These are phyloP conservation scores for Trichosporon faecale DNA, from an alignment of 1,284 basidiomycete genomes.

Conservation along the genomic window DNA sequence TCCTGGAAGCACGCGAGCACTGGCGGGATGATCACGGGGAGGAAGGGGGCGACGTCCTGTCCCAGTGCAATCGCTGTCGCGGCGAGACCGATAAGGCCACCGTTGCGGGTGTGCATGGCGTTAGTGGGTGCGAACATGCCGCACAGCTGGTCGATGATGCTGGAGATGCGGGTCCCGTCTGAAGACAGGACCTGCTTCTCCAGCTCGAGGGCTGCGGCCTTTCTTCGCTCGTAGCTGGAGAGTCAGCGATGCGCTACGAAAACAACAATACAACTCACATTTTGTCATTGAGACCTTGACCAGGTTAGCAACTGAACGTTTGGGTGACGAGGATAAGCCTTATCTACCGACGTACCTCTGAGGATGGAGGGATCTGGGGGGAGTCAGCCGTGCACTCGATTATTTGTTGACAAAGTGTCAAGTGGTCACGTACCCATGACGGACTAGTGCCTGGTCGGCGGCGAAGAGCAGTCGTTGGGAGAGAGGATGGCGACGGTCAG, in stretches of 20 bases:
- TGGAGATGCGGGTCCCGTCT: conserved; percentile 74
- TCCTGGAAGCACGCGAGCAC: conserved; percentile 93
- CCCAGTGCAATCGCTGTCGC: conserved; percentile 94
- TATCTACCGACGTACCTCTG: conserved; percentile 31
- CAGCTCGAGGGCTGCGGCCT: conserved; percentile 89
- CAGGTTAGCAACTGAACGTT: background rate
- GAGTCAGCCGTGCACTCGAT: background rate
- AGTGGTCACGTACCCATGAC: conserved; percentile 18
- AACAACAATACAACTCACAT: conserved; percentile 33
- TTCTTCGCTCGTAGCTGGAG: conserved; percentile 76
- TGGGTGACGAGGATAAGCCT: background rate
- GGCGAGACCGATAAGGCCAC: conserved; percentile 89
- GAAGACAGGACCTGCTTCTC: conserved; percentile 66
- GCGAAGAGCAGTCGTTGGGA: background rate
- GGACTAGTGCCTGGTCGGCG: background rate
- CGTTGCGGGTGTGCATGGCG: conserved; percentile 84
- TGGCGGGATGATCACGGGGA: conserved; percentile 86
- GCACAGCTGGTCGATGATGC: conserved; percentile 91
- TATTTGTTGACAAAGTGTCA: background rate
- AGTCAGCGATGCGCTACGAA: background rate
- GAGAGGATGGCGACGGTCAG: background rate
- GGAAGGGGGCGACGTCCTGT: conserved; percentile 86
- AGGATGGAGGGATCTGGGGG: conserved; percentile 42
- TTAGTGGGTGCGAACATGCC: conserved; percentile 85
- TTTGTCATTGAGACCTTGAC: conserved; percentile 52